These are phyloP conservation scores for Spathaspora sp. DNA, from an alignment of 1,139 yeast species.

Conservation along the genomic window DNA sequence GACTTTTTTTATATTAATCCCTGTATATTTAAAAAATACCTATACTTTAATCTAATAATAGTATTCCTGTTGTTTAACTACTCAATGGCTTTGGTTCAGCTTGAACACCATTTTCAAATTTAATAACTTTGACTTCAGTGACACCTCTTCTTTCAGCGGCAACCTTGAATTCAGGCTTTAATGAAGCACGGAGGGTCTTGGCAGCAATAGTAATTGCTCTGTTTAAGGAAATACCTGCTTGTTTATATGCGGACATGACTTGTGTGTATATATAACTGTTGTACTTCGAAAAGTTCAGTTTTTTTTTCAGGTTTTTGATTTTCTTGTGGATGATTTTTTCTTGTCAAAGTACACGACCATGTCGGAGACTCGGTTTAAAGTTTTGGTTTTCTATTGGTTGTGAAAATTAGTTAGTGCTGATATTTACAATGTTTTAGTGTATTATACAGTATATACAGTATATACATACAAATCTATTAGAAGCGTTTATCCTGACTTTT, in stretches of 20 bases:
- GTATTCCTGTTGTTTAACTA: neutral
- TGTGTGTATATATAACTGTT: neutral
- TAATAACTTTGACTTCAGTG: slow-evolving; percentile 75
- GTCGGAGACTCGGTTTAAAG: neutral
- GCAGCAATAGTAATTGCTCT: slow-evolving; percentile 91
- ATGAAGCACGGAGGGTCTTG: slow-evolving; percentile 80
- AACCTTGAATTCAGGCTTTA: slow-evolving; percentile 83
- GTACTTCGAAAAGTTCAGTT: neutral
- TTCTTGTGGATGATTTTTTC: neutral
- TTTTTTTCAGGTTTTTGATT: slow-evolving; percentile 1
- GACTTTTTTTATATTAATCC: neutral
- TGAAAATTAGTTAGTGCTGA: slow-evolving; percentile 3
- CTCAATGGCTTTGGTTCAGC: slow-evolving; percentile 28
- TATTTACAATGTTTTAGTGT: slow-evolving; percentile 7
- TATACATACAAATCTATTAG: neutral
- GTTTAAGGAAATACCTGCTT: slow-evolving; percentile 86
- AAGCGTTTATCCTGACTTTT: slow-evolving; percentile 14
- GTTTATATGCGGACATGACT: slow-evolving; percentile 68
- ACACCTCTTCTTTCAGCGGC: slow-evolving; percentile 73
- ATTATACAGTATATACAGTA: slow-evolving; percentile 2
- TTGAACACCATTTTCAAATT: slow-evolving; percentile 66
- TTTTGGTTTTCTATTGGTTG: slow-evolving; percentile 3
- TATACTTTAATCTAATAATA: neutral
- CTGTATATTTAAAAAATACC: neutral
- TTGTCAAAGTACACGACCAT: neutral